These are phyloP conservation scores for Davidsoniella eucalypti DNA, from an alignment of 2,329 filamentous ascomycete species.

Conservation along the genomic window DNA sequence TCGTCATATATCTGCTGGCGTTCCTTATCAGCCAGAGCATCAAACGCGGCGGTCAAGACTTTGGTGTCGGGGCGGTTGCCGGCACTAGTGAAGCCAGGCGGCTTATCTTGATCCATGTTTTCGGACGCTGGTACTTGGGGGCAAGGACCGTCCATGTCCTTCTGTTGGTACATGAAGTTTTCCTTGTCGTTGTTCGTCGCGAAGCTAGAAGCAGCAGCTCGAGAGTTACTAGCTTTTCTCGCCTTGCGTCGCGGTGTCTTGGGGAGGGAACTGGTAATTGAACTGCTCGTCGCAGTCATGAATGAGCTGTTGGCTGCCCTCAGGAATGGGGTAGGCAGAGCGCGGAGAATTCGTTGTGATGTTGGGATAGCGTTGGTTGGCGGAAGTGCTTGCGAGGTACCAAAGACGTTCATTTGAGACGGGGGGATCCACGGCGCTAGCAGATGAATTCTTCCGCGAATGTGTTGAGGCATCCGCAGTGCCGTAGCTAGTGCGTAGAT, in stretches of 20 bases:
- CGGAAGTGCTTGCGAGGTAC: conserved; percentile 54
- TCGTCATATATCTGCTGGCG: conserved; percentile 64
- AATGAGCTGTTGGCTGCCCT: conserved; percentile 93
- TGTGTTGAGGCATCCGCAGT: conserved; percentile 87
- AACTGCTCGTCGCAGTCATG: conserved; percentile 80
- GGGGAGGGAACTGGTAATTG: conserved; percentile 61
- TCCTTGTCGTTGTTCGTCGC: conserved; percentile 32
- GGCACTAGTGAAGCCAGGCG: conserved; percentile 18
- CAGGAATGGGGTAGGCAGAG: conserved; percentile 75
- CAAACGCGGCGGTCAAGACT: conserved; percentile 36
- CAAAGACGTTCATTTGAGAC: conserved; percentile 72
- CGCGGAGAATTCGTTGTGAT: conserved; percentile 77
- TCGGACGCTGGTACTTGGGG: conserved; percentile 22
- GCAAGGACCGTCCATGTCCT: conserved; percentile 15
- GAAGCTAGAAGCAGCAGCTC: conserved; percentile 8
- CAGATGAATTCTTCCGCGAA: conserved; percentile 83
- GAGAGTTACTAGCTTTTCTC: conserved; percentile 27
- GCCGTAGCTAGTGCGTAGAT: conserved; percentile 94
- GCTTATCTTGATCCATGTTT: conserved; percentile 32
- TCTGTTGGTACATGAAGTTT: conserved; percentile 21
- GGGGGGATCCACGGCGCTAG: conserved; percentile 95
- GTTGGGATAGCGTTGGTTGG: conserved; percentile 79
- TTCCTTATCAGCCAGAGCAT: conserved; percentile 51
- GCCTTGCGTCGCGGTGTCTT: conserved; percentile 42
- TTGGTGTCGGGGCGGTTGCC: conserved; percentile 14